phyloP scores from a whole-genome alignment of 225 moss, liverwort and hornwort genomes.

The Neckera pumila region DNA sequence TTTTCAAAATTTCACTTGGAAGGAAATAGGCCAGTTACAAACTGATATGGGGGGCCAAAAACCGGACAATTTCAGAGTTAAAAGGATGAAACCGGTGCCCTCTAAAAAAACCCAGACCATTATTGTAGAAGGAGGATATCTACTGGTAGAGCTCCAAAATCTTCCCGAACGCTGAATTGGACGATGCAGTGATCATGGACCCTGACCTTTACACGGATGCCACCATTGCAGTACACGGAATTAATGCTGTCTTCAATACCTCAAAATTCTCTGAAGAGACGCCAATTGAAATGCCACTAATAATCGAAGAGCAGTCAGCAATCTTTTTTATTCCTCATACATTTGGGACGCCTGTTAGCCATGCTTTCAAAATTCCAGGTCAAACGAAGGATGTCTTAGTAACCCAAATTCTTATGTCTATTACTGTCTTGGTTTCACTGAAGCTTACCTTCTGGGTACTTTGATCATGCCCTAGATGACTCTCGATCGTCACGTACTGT shows the following conservation, averaged over 20 bases:
- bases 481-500: neutral
- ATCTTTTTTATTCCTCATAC: too few species aligned
- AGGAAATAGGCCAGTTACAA: too few species aligned
- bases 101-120: too few species aligned
- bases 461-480: neutral
- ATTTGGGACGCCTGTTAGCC: neutral
- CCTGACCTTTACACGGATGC: slow-evolving; percentile 26
- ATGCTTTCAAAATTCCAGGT: neutral
- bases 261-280: neutral
- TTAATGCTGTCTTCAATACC: slow-evolving; percentile 14
- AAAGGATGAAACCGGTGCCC: too few species aligned
- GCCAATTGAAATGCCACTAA: too few species aligned
- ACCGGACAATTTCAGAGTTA: too few species aligned
- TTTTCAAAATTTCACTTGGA: too few species aligned
- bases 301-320: too few species aligned
- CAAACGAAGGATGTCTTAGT: neutral
- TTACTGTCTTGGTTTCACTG: neutral
- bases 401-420: neutral
- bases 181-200: slow-evolving; percentile 17
- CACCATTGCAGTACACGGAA: slow-evolving; percentile 15
- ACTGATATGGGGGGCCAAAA: too few species aligned
- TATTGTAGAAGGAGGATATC: too few species aligned
- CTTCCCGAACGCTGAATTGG: too few species aligned
- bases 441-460: neutral
- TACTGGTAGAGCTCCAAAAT: too few species aligned